phyloP scores from a whole-genome alignment of 257 asterid species.

The Capsicum baccatum region DNA sequence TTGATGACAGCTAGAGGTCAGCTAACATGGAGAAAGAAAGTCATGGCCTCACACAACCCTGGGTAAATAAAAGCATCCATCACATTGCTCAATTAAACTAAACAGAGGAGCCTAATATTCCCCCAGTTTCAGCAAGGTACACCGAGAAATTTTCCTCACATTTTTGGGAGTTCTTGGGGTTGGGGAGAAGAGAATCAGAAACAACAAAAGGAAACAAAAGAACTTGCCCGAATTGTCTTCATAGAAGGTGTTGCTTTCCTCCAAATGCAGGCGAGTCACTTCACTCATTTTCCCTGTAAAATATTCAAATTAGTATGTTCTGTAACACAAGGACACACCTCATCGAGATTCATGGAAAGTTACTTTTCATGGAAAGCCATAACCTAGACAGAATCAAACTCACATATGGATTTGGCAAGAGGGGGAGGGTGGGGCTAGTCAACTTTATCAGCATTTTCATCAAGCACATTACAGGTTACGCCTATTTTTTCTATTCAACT shows the following conservation, averaged over 20 bases:
- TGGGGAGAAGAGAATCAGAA: background rate
- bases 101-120: background rate
- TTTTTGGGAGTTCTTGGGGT: background rate
- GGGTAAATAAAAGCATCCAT: conserved; percentile 7
- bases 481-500: background rate
- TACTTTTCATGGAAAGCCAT: background rate
- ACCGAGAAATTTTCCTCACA: background rate
- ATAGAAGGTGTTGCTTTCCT: conserved; percentile 53
- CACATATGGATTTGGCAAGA: background rate
- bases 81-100: background rate
- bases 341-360: background rate
- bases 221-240: conserved; percentile 70
- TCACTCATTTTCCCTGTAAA: conserved; percentile 64
- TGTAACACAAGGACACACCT: conserved; percentile 13
- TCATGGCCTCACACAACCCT: background rate
- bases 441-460: background rate
- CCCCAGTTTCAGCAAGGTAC: conserved; percentile 13
- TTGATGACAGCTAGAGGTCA: background rate
- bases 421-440: background rate
- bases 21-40: conserved; percentile 19
- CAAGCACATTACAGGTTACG: background rate
- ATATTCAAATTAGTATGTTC: conserved; percentile 31
- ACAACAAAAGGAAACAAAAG: background rate
- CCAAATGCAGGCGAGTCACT: conserved; percentile 51
- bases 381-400: conserved; percentile 15